Conservation (phyloP, 768 basidiomycete species). For the Solioccasus polychromus region DNA sequence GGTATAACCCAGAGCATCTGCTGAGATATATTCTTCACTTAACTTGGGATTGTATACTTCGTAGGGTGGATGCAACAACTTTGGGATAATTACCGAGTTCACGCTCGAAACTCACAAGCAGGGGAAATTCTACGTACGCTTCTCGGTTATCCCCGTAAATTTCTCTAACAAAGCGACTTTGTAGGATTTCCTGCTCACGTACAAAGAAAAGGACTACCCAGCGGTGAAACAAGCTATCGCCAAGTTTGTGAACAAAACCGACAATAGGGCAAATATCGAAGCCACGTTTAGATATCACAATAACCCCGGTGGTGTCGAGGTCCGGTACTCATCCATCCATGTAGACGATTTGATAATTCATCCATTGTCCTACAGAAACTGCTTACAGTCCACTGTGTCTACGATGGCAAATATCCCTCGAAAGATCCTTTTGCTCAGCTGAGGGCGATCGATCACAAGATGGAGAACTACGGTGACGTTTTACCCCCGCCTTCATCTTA, state of each 20-base stretch:
- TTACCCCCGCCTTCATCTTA: no score
- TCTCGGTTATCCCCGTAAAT: not conserved
- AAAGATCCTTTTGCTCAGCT: not conserved
- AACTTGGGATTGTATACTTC: no score
- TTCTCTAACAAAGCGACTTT: not conserved
- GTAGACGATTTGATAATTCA: not conserved
- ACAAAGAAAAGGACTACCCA: not conserved
- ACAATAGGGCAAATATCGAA: slow-evolving; percentile 7
- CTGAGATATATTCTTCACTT: no score
- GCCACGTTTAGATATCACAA: slow-evolving; percentile 6
- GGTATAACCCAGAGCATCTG: not conserved
- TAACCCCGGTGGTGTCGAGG: not conserved
- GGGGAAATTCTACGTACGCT: slow-evolving; percentile 2
- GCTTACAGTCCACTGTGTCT: slow-evolving; percentile 2
- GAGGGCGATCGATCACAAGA: not conserved
- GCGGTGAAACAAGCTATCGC: slow-evolving; percentile 9
- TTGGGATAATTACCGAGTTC: slow-evolving; percentile 26
- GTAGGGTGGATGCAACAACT: slow-evolving; percentile 30
- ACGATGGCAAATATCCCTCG: not conserved
- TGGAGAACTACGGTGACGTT: no score
- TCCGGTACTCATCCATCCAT: not conserved
- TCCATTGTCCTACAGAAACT: not conserved
- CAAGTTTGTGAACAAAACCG: not conserved
- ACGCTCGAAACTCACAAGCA: slow-evolving; percentile 19
- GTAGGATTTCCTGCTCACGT: slow-evolving; percentile 3